Conservation (phyloP, 164 flowering plant species). For the Buxus sempervirens region DNA sequence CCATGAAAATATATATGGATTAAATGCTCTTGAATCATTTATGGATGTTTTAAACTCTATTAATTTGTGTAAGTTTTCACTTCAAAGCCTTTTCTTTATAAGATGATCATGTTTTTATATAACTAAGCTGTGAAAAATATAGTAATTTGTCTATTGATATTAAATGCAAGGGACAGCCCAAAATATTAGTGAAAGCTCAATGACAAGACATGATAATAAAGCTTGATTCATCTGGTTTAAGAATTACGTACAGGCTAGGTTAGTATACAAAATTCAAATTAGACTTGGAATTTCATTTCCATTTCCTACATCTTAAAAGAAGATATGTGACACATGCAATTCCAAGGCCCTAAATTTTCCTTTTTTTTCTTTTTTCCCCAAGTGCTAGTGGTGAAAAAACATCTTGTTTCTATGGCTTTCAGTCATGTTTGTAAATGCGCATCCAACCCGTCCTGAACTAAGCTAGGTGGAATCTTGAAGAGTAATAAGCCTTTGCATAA, state of each 20-base stretch:
- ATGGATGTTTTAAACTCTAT: neutral
- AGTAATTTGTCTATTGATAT: neutral
- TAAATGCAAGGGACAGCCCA: neutral
- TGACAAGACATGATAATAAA: neutral
- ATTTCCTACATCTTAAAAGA: too few relatives aligned
- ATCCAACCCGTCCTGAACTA: neutral
- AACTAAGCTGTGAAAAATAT: neutral
- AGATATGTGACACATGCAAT: neutral
- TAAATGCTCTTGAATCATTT: neutral
- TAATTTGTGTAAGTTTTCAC: neutral
- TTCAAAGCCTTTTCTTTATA: neutral
- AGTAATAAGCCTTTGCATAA: neutral
- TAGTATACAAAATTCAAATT: too few relatives aligned
- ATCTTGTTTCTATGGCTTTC: neutral
- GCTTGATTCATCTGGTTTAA: neutral
- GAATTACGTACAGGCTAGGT: neutral
- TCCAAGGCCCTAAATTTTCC: neutral
- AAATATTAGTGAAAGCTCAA: neutral
- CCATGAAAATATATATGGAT: neutral
- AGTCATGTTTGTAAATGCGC: neutral
- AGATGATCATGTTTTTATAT: neutral
- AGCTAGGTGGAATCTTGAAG: neutral
- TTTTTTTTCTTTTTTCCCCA: neutral
- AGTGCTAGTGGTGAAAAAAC: neutral
- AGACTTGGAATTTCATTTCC: too few relatives aligned